A percentile compares a stretch with the other conserved stretches of the same genome.
phyloP scores from a whole-genome alignment of 352 stramenopile species.

The Phytophthora palmivora region DNA sequence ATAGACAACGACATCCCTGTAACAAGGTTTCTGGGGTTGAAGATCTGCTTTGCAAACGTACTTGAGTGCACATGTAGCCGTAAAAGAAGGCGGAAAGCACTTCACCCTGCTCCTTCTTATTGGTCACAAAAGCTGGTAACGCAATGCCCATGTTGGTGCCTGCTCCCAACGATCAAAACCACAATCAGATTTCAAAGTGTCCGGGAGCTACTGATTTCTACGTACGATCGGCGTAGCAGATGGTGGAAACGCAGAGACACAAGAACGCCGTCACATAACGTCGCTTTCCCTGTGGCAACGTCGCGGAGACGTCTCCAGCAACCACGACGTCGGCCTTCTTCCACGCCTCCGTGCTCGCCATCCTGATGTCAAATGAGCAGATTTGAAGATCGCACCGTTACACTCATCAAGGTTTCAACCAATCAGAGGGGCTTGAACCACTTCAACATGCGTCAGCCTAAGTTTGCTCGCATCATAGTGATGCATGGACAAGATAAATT shows the following conservation, averaged over 20 bases:
- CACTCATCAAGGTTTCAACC: conserved; percentile 38
- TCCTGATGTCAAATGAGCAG: conserved; percentile 30
- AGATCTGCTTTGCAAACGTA: conserved; percentile 16
- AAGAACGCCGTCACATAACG: conserved; percentile 80
- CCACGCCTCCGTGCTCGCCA: conserved; percentile 24
- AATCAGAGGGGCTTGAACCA: conserved; percentile 20
- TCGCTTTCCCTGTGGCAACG: conserved; percentile 42
- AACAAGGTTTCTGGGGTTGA: not conserved
- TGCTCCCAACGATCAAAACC: conserved; percentile 27
- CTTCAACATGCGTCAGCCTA: conserved; percentile 22
- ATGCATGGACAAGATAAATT: conserved; percentile 25
- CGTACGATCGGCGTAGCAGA: conserved; percentile 89
- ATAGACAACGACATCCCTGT: not conserved
- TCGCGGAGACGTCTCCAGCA: conserved; percentile 9
- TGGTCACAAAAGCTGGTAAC: conserved; percentile 73
- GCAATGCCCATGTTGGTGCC: conserved; percentile 90
- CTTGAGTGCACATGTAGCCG: conserved; percentile 88
- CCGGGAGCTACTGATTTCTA: not conserved
- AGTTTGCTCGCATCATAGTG: conserved; percentile 3
- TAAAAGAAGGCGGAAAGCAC: conserved; percentile 90
- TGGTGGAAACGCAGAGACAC: conserved; percentile 78
- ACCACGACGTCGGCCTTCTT: conserved; percentile 21
- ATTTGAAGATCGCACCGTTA: conserved; percentile 20
- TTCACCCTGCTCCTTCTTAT: conserved; percentile 82
- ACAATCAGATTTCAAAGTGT: conserved; percentile 23